Evolutionary conservation across 2,329 filamentous ascomycete species (phyloP), one percentile per base, ranked within the genome.

Genomic region (Sclerotinia spermophila): DNA sequence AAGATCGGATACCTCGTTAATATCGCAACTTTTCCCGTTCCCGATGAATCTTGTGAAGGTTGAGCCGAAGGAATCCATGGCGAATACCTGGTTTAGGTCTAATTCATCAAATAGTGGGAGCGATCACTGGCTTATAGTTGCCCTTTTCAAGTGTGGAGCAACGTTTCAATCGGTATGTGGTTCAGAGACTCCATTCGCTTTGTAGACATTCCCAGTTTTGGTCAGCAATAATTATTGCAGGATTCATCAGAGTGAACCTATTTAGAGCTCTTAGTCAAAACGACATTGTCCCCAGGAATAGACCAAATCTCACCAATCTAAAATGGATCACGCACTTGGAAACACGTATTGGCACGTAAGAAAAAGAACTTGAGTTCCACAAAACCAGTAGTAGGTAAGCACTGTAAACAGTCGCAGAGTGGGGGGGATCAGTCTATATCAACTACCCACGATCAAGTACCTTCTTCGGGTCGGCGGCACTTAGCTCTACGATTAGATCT

Each of bases 121-220:
- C 58, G 67, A 69, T 69, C 67, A 55, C 40, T 64, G 56, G 67
- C n/a, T n/a, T 69, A 53, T 69, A 69, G 33, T 53, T 62, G n/a
- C 67, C 67, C 11, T 64, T 48, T 40, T 40, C 13, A 51, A 17
- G 19, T n/a, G 19, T n/a, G 58, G 33, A n/a, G 40, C 24, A 62
- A 53, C 56, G 33, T 42, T 64, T 69, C 45, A 38, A n/a, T 44
- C 42, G 5, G 21, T 48, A 35, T 40, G 35, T 66, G 64, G 42
- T 67, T 30, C 64, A 56, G 8, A 67, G n/a, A 6, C 48, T 55
- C 48, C 64, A 30, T 53, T 55, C 58, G 35, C 56, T 55, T 69
- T 48, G 67, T 42, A 27, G 44, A 21, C 27, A 33, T 42, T 62
- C 35, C 56, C 33, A 11, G 21, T 60, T 53, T 40, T 61, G 56